Evolutionary conservation across 305 asterid species (phyloP), one percentile per base, ranked within the genome.

Genomic region (Fraxinus baroniana): DNA sequence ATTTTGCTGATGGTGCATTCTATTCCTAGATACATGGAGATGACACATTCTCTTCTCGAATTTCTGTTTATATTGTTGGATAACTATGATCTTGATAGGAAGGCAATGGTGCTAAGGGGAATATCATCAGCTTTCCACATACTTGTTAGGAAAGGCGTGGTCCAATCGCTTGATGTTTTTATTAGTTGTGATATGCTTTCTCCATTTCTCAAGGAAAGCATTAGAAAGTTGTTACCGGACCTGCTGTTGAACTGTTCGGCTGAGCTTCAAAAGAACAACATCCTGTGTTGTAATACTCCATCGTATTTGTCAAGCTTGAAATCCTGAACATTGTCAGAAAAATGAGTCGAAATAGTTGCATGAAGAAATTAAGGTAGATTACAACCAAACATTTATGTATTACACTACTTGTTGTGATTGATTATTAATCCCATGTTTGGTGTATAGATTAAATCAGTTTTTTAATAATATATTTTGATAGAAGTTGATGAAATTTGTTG

Each of bases 51-150:
- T 64, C 94, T 95, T 86, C 92, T 95, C 7, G 97, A 94, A 75
- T 95, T 92, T 87, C 82, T 95, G 3, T 33, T 33, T 33, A 3
- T 89, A 15, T 64, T 95, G 91, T 80, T 88, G 86, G 97, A 95
- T 85, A 89, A 89, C 82, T 95, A 91, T 86, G 97, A 94, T 81
- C 60, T 75, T 28, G 96, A 91, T 88, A 90, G 95, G 92, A 95
- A 91, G 87, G 89, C 89, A 74, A 26, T 91, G 26, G 41, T 94
- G 22, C 62, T 72, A 77, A 83, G 82, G 18, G 95, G 98, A 73
- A 86, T 90, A 64, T 90, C 91, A 62, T 85, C 89, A 24, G 93
- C 98, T 86, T 88, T 95, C 49, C 87, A 76, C 82, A 30, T 86
- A 4, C 90, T 95, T 77, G 72, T 89, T 79, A 84, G 87, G 32